phyloP scores from a whole-genome alignment of 352 stramenopile genomes.

The Phytophthora sansomeana region DNA sequence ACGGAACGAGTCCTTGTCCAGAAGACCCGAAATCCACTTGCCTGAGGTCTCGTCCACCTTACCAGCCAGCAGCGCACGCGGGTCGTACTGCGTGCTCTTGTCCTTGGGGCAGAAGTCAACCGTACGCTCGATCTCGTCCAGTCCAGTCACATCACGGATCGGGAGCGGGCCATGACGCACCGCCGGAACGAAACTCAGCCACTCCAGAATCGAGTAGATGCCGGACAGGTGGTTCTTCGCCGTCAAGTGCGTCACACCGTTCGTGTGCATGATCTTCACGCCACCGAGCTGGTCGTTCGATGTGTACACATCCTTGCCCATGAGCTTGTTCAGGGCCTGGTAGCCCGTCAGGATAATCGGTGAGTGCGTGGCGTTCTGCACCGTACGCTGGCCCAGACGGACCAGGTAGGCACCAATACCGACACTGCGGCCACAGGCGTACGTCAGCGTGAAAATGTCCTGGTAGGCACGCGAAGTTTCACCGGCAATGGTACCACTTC shows the following conservation, averaged over 20 bases:
- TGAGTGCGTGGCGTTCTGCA: constrained; percentile 97
- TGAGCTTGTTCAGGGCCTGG: constrained; percentile 99
- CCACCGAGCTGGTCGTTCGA: constrained; percentile 99
- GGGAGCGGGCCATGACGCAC: constrained; percentile 81
- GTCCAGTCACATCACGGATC: constrained; percentile 84
- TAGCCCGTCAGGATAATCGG: constrained; percentile 99
- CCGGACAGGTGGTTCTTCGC: constrained; percentile 97
- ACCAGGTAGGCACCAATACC: constrained; percentile 99
- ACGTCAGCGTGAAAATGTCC: constrained; percentile 99
- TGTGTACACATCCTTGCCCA: constrained; percentile 99
- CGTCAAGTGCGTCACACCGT: constrained; percentile 98
- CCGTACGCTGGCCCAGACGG: constrained; percentile 98
- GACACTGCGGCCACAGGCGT: constrained; percentile 98
- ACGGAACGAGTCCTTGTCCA: constrained; percentile 98
- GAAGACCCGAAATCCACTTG: constrained; percentile 94
- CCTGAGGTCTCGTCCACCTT: constrained; percentile 78
- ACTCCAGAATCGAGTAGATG: constrained; percentile 96
- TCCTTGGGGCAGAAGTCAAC: constrained; percentile 94
- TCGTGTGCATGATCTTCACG: constrained; percentile 99
- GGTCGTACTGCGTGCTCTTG: constrained; percentile 96
- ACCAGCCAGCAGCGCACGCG: constrained; percentile 93
- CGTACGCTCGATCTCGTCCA: constrained; percentile 87
- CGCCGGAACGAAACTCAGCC: constrained; percentile 98
- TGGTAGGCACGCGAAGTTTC: constrained; percentile 99
- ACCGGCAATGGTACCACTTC: constrained; percentile 98